phyloP scores from a whole-genome alignment of 2,329 filamentous ascomycete species.

The Nigrograna mackinnonii region DNA sequence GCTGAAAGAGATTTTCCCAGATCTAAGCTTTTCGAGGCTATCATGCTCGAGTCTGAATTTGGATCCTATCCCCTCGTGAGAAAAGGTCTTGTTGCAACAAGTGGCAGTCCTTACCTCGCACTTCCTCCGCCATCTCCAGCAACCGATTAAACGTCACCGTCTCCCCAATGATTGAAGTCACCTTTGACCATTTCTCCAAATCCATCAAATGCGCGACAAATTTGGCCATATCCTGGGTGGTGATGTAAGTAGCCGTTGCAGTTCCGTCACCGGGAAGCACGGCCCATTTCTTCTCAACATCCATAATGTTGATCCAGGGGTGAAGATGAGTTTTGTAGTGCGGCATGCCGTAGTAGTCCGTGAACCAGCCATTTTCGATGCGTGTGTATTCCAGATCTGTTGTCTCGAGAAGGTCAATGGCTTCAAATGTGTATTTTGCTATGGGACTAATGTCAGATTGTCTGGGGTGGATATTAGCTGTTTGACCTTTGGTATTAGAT shows the following conservation, averaged over 20 bases:
- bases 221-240: constrained; percentile 19
- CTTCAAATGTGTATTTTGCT: background rate
- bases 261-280: constrained; percentile 21
- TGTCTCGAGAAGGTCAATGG: too few species aligned
- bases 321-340: constrained; percentile 18
- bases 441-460: background rate
- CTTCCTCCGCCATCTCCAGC: constrained; percentile 45
- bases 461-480: background rate
- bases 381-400: constrained; percentile 29
- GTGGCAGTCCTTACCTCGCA: constrained; percentile 5
- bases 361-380: constrained; percentile 28
- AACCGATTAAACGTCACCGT: constrained; percentile 51
- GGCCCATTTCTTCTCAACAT: constrained; percentile 16
- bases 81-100: background rate
- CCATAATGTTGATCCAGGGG: constrained; percentile 14
- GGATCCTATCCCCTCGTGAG: background rate
- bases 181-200: constrained; percentile 38
- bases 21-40: background rate
- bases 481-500: background rate
- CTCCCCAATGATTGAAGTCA: constrained; percentile 36
- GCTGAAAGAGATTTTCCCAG: background rate
- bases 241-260: constrained; percentile 12
- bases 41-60: background rate
- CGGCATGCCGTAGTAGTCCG: constrained; percentile 36
- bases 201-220: constrained; percentile 16